Conservation (phyloP, 495 filamentous ascomycete genomes). For the Alectoria sarmentosa region DNA sequence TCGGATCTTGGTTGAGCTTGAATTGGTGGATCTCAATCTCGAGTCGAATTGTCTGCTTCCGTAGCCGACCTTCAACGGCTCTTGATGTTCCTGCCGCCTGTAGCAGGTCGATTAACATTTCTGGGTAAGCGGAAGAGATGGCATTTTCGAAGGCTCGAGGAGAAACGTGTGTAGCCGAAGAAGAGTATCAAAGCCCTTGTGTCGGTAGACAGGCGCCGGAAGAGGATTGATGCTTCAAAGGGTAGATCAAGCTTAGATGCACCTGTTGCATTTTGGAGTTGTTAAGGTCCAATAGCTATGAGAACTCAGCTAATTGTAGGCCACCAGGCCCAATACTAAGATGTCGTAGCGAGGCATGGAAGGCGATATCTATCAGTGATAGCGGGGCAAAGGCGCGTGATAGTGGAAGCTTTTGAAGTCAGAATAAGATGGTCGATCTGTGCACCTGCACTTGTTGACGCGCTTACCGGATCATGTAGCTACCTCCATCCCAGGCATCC, state of each 20-base stretch:
- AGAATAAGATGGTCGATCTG: not conserved
- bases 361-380: not conserved
- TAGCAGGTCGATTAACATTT: not conserved
- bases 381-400: not conserved
- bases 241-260: not conserved
- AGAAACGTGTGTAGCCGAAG: not conserved
- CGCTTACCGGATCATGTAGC: not conserved
- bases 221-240: not conserved
- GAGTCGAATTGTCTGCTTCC: not conserved
- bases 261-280: not conserved
- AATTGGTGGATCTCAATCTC: not conserved
- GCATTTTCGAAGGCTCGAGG: not conserved
- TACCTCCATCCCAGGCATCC: slow-evolving; percentile 42
- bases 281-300: not conserved
- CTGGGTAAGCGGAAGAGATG: not conserved
- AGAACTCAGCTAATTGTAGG: not conserved
- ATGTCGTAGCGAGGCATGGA: not conserved
- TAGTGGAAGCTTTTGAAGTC: too few species aligned
- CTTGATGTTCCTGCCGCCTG: not conserved
- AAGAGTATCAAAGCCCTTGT: not conserved
- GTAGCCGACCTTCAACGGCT: not conserved
- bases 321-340: not conserved
- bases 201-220: not conserved
- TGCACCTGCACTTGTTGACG: not conserved
- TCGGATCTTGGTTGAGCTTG: not conserved